phyloP scores from a whole-genome alignment of 2,329 filamentous ascomycete species.

The Pseudogymnoascus sp. region DNA sequence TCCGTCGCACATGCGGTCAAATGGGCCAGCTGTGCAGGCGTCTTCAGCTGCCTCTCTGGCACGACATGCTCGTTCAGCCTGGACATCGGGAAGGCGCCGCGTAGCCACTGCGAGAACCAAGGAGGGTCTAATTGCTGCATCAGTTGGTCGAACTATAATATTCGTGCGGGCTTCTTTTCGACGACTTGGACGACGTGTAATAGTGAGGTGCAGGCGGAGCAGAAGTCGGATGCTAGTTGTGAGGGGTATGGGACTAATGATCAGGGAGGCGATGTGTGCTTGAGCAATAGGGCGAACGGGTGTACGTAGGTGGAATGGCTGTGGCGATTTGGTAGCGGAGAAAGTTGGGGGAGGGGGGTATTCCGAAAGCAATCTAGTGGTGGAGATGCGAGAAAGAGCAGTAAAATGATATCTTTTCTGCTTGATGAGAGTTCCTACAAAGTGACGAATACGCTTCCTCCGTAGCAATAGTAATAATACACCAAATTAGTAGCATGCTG shows the following conservation, averaged over 20 bases:
- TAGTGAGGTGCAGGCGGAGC: background rate
- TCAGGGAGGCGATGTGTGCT: background rate
- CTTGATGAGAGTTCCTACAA: background rate
- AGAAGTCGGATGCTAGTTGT: background rate
- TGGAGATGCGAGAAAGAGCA: background rate
- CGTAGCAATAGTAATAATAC: background rate
- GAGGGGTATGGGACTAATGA: background rate
- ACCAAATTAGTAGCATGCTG: background rate
- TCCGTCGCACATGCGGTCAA: background rate
- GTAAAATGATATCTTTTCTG: background rate
- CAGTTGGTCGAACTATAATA: background rate
- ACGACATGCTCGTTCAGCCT: background rate
- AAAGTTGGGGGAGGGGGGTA: background rate
- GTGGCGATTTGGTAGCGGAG: background rate
- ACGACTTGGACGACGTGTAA: background rate
- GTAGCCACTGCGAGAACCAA: background rate
- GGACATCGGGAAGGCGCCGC: background rate
- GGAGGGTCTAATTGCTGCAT: background rate
- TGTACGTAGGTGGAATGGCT: background rate
- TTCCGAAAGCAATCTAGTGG: background rate
- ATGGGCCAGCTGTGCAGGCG: background rate
- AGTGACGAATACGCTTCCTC: background rate
- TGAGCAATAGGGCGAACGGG: background rate
- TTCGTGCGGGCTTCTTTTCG: background rate
- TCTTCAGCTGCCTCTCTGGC: background rate